A percentile compares a stretch with the other conserved stretches of the same genome.
Evolutionary conservation across 164 flowering plant genomes (phyloP).

Genomic region (Stephania cephalantha): DNA sequence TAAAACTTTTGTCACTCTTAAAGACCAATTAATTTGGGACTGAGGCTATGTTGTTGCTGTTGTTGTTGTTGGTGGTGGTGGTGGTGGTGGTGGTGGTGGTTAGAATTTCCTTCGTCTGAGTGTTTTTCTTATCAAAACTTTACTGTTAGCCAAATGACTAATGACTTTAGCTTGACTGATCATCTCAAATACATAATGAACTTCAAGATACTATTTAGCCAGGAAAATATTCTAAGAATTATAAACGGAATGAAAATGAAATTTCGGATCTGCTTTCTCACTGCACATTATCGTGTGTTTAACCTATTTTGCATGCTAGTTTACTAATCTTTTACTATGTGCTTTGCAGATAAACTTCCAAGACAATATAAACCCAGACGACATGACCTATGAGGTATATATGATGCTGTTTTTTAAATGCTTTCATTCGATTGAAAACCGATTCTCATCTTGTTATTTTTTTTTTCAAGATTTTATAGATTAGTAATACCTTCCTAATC

Average conservation of each 20-base stretch:
- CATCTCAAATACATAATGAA: neutral
- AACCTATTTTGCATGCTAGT: neutral
- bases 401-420: neutral
- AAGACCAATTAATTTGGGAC: too few species aligned
- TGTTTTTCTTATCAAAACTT: neutral
- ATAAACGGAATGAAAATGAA: neutral
- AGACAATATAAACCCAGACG: constrained; percentile 76
- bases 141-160: neutral
- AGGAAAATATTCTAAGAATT: neutral
- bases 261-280: neutral
- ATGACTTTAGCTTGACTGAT: neutral
- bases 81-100: too few species aligned
- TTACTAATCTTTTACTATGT: constrained; percentile 8
- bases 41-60: too few species aligned
- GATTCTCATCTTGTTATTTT: neutral
- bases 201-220: neutral
- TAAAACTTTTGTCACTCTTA: too few species aligned
- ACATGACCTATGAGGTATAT: constrained; percentile 92
- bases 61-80: too few species aligned
- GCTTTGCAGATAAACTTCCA: constrained; percentile 64
- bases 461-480: neutral
- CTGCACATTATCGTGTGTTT: neutral
- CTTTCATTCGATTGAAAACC: neutral
- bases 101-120: neutral
- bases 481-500: too few species aligned